These are phyloP conservation scores for Aureobasidium sp. DNA, from an alignment of 2,329 filamentous ascomycete genomes.

Conservation along the genomic window DNA sequence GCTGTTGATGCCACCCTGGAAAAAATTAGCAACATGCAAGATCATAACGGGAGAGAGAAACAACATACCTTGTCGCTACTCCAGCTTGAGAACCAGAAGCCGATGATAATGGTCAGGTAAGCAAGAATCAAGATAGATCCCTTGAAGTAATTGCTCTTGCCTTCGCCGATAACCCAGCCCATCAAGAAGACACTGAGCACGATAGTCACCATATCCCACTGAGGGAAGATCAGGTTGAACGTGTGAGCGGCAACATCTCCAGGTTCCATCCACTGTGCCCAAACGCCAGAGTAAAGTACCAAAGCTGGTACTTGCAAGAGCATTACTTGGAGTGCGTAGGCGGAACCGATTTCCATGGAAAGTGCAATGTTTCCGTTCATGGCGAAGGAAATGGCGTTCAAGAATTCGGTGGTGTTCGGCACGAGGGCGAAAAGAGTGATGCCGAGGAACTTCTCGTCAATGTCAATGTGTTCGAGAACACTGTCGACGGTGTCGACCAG, in stretches of 20 bases:
- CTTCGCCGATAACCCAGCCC: slow-evolving; percentile 96
- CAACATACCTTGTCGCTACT: slow-evolving; percentile 40
- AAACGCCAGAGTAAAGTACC: slow-evolving; percentile 80
- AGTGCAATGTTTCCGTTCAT: slow-evolving; percentile 99
- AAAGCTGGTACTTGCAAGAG: slow-evolving; percentile 88
- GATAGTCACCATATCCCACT: slow-evolving; percentile 98
- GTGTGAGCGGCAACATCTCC: slow-evolving; percentile 52
- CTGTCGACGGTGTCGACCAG: slow-evolving; percentile 94
- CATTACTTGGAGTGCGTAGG: slow-evolving; percentile 93
- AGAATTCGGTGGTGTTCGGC: slow-evolving; percentile 94
- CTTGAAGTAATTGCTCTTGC: slow-evolving; percentile 99
- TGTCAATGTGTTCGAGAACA: slow-evolving; percentile 80
- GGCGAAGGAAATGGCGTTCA: slow-evolving; percentile 98
- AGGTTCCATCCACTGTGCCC: slow-evolving; percentile 48
- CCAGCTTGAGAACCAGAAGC: slow-evolving; percentile 78
- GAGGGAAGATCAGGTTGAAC: slow-evolving; percentile 85
- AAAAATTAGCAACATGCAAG: neutral
- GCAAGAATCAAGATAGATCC: slow-evolving; percentile 88
- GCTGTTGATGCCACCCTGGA: slow-evolving; percentile 14
- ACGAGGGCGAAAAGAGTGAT: slow-evolving; percentile 96
- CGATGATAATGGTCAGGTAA: slow-evolving; percentile 84
- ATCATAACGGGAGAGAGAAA: neutral
- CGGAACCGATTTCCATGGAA: slow-evolving; percentile 98
- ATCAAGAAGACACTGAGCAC: slow-evolving; percentile 93
- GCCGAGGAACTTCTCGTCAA: slow-evolving; percentile 95